A percentile compares a stretch with the other conserved stretches of the same genome.
Conservation (phyloP, 441 rosid genomes). For the Gossypium davidsonii region DNA sequence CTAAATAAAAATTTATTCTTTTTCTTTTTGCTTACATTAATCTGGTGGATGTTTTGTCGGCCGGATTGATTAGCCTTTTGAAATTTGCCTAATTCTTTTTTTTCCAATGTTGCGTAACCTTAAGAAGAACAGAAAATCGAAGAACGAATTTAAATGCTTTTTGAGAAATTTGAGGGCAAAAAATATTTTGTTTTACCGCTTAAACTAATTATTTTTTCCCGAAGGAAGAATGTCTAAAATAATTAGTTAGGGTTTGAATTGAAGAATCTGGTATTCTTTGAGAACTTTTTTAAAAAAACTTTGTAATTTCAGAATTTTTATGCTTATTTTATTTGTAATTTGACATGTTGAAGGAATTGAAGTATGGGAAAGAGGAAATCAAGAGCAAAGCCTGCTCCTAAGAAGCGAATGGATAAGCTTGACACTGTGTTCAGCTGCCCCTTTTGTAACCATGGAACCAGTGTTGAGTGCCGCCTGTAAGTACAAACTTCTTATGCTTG, state of each 20-base stretch:
- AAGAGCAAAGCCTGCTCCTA: constrained; percentile 78
- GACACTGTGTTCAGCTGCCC: constrained; percentile 94
- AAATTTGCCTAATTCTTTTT: neutral
- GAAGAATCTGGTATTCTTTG: neutral
- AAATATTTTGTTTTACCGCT: neutral
- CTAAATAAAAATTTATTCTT: neutral
- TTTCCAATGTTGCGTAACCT: neutral
- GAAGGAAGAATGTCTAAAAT: neutral
- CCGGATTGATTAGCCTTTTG: neutral
- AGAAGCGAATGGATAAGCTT: constrained; percentile 84
- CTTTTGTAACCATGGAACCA: constrained; percentile 88
- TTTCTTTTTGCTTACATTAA: neutral
- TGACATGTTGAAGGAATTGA: constrained; percentile 11
- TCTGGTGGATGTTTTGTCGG: neutral
- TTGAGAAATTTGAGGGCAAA: neutral
- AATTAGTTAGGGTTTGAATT: constrained; percentile 3
- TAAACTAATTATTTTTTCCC: neutral
- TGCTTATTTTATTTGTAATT: neutral
- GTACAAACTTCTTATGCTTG: constrained; percentile 4
- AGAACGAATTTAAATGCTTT: neutral
- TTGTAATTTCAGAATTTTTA: neutral
- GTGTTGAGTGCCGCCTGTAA: constrained; percentile 85
- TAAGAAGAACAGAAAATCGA: neutral
- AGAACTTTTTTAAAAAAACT: neutral
- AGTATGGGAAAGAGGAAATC: constrained; percentile 90